These are phyloP conservation scores for Heracleum sosnowskyi DNA, from an alignment of 129 eudicot genomes.

Conservation along the genomic window DNA sequence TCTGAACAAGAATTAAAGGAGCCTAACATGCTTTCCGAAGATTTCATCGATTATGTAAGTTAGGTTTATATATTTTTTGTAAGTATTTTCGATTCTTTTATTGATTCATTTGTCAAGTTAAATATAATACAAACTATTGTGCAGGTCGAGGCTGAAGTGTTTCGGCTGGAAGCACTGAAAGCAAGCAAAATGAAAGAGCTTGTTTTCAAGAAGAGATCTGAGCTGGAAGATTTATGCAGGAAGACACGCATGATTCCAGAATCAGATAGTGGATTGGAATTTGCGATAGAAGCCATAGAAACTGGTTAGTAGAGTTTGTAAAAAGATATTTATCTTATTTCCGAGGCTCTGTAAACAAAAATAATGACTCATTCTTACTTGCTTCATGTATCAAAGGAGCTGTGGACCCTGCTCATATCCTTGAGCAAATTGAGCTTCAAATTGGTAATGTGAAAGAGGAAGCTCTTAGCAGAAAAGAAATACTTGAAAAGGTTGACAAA, in stretches of 20 bases:
- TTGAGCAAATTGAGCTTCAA: conserved; percentile 80
- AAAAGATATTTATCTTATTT: conserved; percentile 7
- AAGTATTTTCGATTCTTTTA: neutral
- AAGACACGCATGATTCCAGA: conserved; percentile 73
- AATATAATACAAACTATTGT: neutral
- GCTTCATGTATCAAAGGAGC: conserved; percentile 39
- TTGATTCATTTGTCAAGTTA: neutral
- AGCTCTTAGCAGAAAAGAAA: conserved; percentile 85
- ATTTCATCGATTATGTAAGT: conserved; percentile 61
- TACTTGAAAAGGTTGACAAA: conserved; percentile 75
- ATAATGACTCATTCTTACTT: conserved; percentile 2
- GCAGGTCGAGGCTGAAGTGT: conserved; percentile 89
- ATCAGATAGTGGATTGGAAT: conserved; percentile 43
- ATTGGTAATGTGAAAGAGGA: conserved; percentile 78
- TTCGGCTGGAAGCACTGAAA: conserved; percentile 71
- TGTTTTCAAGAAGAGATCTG: conserved; percentile 75
- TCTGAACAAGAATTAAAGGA: conserved; percentile 82
- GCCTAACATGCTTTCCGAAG: conserved; percentile 68
- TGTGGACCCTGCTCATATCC: conserved; percentile 73
- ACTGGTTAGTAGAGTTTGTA: conserved; percentile 39
- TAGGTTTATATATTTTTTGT: neutral
- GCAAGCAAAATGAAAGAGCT: conserved; percentile 92
- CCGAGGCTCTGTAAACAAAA: conserved; percentile 12
- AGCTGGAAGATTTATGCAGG: conserved; percentile 73
- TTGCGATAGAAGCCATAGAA: conserved; percentile 40